These are phyloP conservation scores for Phytophthora nicotianae DNA, from an alignment of 352 stramenopile species.

Conservation along the genomic window DNA sequence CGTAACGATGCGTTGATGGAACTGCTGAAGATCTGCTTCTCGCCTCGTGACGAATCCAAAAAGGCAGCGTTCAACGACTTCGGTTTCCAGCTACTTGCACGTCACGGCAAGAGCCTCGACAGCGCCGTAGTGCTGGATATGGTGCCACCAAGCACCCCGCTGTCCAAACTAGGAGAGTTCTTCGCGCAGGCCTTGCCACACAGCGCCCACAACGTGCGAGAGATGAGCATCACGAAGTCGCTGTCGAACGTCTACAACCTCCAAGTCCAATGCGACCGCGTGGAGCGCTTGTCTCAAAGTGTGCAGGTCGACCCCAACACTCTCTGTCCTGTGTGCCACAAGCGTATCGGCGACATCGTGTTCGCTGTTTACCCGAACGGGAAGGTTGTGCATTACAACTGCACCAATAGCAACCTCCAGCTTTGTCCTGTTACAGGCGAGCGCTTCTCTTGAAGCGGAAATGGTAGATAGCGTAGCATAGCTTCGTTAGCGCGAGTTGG, in stretches of 20 bases:
- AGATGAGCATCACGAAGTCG: constrained; percentile 80
- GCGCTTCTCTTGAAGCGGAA: constrained; percentile 60
- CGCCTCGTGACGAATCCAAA: constrained; percentile 79
- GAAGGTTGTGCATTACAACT: constrained; percentile 90
- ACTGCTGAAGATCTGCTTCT: constrained; percentile 84
- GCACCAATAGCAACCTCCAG: constrained; percentile 84
- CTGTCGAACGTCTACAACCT: constrained; percentile 91
- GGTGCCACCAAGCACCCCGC: constrained; percentile 68
- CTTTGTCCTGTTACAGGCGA: constrained; percentile 83
- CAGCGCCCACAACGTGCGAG: constrained; percentile 83
- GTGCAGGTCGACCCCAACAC: constrained; percentile 87
- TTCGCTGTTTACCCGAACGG: constrained; percentile 88
- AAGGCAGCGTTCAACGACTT: constrained; percentile 81
- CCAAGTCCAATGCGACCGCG: constrained; percentile 86
- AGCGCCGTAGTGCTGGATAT: constrained; percentile 69
- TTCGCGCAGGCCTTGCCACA: constrained; percentile 82
- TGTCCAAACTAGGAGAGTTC: constrained; percentile 86
- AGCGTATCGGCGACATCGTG: constrained; percentile 89
- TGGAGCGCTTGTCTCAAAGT: constrained; percentile 77
- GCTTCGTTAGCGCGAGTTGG: constrained; percentile 28
- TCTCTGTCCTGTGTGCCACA: constrained; percentile 81
- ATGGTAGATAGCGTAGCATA: constrained; percentile 3
- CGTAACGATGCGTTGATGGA: constrained; percentile 77
- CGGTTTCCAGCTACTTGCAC: constrained; percentile 74
- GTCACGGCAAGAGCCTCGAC: constrained; percentile 82